Base-by-base conservation (phyloP, 169 alveolate genomes). In the Ichthyophthirius multifiliis region DNA sequence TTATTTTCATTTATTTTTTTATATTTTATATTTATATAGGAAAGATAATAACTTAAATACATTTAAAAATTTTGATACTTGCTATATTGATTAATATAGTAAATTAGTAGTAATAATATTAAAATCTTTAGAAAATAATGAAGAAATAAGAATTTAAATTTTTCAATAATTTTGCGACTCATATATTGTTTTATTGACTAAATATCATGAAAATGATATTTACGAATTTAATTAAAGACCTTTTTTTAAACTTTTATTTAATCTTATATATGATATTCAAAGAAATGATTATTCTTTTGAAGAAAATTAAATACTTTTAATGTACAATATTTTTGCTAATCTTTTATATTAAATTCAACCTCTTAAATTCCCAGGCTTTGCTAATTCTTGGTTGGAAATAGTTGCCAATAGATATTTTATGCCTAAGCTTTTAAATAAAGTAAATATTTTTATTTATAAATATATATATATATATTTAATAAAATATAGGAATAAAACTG, bases 351-450 rank as follows among this genome's bases (percentile, higher is more conserved):
- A 86, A 65, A 67, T 96, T 30, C 92, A 92, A 83, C 98, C 99
- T 48, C 76, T 86, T 73, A 85, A 97, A 37, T 97, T 96, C 35
- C 99, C 99, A 12, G 98, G 96, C n/a, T 98, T 98, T 82, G 84
- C 98, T 32, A 96, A 92, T 84, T 96, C 98, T 35, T 98, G 99
- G 99, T 77, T 98, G 31, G 98, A 96, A 81, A 86, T 98, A 65
- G 86, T 98, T 10, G 92, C 98, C 18, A 98, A 97, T 85, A 89
- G 96, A 65, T 82, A 93, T 65, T 95, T 98, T 82, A 74, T 97
- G 79, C 98, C 98, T 18, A 88, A 94, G 18, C 90, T 97, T 63
- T 76, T 94, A 62, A 94, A 83, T 63, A 94, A 82, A 77, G 95
- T 43, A 77, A 88, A 63, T 65, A 30, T 65, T 30, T 9, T 9